Percentiles rank a stretch among this genome's conserved stretches.
Evolutionary conservation across 2,329 filamentous ascomycete genomes (phyloP).

Genomic region (Calonectria ilicicola): DNA sequence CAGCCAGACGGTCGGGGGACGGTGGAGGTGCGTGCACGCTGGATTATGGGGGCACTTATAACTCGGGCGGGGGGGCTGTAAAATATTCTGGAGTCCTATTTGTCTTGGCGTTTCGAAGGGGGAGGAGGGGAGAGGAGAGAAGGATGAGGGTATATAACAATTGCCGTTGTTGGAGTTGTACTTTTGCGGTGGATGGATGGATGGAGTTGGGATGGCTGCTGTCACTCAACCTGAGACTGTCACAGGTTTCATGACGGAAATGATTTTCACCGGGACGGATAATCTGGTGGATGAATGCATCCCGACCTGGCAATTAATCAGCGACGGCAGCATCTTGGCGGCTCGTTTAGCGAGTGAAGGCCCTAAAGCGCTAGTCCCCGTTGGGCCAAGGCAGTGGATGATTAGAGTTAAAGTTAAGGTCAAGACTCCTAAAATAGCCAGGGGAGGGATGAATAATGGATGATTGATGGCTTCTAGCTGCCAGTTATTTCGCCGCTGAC

Average conservation of each 20-base stretch:
- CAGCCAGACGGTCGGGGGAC: neutral
- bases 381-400: neutral
- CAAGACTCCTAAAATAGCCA: neutral
- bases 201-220: neutral
- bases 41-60: too few relatives aligned
- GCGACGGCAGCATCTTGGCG: neutral
- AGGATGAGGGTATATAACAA: neutral
- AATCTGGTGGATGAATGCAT: neutral
- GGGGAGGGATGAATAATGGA: neutral
- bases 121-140: neutral
- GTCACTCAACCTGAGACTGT: neutral
- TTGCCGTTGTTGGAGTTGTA: too few relatives aligned
- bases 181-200: too few relatives aligned
- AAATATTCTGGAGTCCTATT: neutral
- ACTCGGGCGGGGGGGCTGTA: too few relatives aligned
- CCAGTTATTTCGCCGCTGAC: too few relatives aligned
- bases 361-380: neutral
- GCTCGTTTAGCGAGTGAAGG: neutral
- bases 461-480: too few relatives aligned
- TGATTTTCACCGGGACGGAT: neutral
- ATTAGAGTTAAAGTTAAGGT: constrained; percentile 9
- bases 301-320: constrained; percentile 1
- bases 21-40: neutral
- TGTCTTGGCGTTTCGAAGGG: neutral
- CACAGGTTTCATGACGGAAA: neutral